These are phyloP conservation scores for Oryza australiensis DNA, from an alignment of 176 grass and related monocot species.

Conservation along the genomic window DNA sequence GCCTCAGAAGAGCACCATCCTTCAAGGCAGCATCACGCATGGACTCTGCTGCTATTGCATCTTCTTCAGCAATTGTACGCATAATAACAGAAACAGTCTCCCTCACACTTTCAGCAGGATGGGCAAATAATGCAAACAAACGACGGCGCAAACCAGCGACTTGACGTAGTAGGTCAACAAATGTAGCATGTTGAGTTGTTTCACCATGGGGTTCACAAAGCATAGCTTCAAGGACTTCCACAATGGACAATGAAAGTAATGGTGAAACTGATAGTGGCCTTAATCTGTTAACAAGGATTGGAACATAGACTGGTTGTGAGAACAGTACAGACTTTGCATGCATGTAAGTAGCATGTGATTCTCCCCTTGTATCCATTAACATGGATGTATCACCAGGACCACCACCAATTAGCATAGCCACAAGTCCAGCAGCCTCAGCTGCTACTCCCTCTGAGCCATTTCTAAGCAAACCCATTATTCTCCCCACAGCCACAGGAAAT, in stretches of 20 bases:
- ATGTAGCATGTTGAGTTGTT: slow-evolving; percentile 98
- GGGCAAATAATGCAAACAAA: slow-evolving; percentile 96
- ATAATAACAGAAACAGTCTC: slow-evolving; percentile 98
- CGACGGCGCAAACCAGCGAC: slow-evolving; percentile 92
- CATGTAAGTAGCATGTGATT: slow-evolving; percentile 95
- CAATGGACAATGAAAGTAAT: slow-evolving; percentile 75
- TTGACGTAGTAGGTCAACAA: slow-evolving; percentile 95
- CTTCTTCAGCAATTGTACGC: slow-evolving; percentile 99
- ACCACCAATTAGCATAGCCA: slow-evolving; percentile 97
- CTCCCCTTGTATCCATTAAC: slow-evolving; percentile 86
- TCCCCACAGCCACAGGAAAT: slow-evolving; percentile 84
- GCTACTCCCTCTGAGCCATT: slow-evolving; percentile 98
- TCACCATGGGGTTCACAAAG: slow-evolving; percentile 98
- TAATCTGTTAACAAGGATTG: slow-evolving; percentile 86
- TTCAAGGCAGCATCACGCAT: slow-evolving; percentile 98
- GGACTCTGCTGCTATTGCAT: slow-evolving; percentile 98
- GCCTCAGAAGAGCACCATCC: slow-evolving; percentile 96
- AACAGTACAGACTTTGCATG: slow-evolving; percentile 97
- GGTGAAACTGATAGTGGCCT: slow-evolving; percentile 87
- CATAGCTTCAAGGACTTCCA: slow-evolving; percentile 99
- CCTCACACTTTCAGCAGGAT: slow-evolving; percentile 92
- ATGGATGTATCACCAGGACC: slow-evolving; percentile 80
- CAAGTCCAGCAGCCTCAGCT: slow-evolving; percentile 91
- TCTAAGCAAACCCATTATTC: slow-evolving; percentile 97
- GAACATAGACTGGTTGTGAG: slow-evolving; percentile 65